These are phyloP conservation scores for Ophiobolus disseminans DNA, from an alignment of 2,329 filamentous ascomycete genomes.

Conservation along the genomic window DNA sequence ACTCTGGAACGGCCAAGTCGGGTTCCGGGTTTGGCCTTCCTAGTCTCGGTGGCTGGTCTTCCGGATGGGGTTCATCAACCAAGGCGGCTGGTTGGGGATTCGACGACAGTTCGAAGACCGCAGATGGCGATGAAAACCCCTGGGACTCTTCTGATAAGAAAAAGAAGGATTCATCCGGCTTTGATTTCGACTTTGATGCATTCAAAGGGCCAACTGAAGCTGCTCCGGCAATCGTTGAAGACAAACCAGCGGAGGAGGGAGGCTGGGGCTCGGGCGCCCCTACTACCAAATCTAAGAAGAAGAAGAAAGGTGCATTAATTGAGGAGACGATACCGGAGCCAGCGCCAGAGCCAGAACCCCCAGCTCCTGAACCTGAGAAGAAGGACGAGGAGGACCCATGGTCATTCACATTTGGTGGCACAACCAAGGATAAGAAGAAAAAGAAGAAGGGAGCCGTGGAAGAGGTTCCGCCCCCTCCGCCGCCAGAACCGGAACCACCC, in stretches of 20 bases:
- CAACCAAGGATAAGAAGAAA: constrained; percentile 45
- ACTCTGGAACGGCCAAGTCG: constrained; percentile 33
- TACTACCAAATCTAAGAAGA: constrained; percentile 55
- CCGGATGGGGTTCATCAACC: constrained; percentile 36
- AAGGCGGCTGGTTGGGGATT: constrained; percentile 36
- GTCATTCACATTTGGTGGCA: constrained; percentile 35
- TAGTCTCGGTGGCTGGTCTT: constrained; percentile 30
- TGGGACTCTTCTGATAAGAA: constrained; percentile 46
- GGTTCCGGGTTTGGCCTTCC: constrained; percentile 30
- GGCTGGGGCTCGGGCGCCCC: constrained; percentile 39
- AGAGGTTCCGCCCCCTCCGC: constrained; percentile 29
- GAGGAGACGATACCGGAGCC: constrained; percentile 35
- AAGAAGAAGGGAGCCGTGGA: constrained; percentile 42
- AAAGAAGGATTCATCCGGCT: constrained; percentile 44
- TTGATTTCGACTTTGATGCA: constrained; percentile 47
- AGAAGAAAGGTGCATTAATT: constrained; percentile 42
- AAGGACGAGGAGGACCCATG: constrained; percentile 35
- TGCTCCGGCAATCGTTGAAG: constrained; percentile 23
- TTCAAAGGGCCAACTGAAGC: constrained; percentile 26
- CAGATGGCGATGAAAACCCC: constrained; percentile 35
- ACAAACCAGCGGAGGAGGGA: constrained; percentile 37
- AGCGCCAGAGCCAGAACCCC: constrained; percentile 26
- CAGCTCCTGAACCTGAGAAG: constrained; percentile 31
- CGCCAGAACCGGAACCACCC: constrained; percentile 33
- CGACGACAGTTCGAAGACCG: constrained; percentile 41